A percentile compares a stretch with the other conserved stretches of the same genome.
phyloP scores from a whole-genome alignment of 345 rosid species.

The Diplotaxis tenuifolia region DNA sequence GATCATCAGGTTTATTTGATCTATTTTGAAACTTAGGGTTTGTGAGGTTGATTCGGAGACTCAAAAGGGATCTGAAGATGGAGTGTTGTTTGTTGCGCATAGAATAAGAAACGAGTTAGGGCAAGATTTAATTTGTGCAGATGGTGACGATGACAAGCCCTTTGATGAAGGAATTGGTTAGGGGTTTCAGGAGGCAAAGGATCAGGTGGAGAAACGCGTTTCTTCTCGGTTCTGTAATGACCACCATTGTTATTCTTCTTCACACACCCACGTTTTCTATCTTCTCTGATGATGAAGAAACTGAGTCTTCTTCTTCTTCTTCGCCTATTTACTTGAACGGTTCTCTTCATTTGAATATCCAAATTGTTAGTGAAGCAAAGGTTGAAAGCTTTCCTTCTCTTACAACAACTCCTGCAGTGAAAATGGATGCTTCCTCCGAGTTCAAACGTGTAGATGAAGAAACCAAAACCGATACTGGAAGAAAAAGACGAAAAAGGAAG shows the following conservation, averaged over 20 bases:
- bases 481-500: conserved; percentile 32
- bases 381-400: conserved; percentile 35
- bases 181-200: conserved; percentile 41
- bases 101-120: background rate
- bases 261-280: conserved; percentile 43
- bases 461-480: background rate
- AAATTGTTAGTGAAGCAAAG: conserved; percentile 38
- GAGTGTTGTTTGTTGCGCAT: background rate
- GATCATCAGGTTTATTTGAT: background rate
- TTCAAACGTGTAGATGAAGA: conserved; percentile 10
- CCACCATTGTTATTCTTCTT: conserved; percentile 51
- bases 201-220: conserved; percentile 56
- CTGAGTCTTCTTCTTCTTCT: conserved; percentile 15
- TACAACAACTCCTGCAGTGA: conserved; percentile 29
- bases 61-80: conserved; percentile 10
- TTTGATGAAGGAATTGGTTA: conserved; percentile 42
- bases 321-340: conserved; percentile 38
- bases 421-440: conserved; percentile 39
- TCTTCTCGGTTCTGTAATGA: conserved; percentile 45
- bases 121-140: background rate
- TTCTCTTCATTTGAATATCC: conserved; percentile 42
- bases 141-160: conserved; percentile 29
- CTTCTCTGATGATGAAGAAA: conserved; percentile 30
- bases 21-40: conserved; percentile 20
- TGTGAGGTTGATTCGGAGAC: background rate